Evolutionary conservation across 495 filamentous ascomycete species (phyloP).

Genomic region (Neurospora sublineolata): DNA sequence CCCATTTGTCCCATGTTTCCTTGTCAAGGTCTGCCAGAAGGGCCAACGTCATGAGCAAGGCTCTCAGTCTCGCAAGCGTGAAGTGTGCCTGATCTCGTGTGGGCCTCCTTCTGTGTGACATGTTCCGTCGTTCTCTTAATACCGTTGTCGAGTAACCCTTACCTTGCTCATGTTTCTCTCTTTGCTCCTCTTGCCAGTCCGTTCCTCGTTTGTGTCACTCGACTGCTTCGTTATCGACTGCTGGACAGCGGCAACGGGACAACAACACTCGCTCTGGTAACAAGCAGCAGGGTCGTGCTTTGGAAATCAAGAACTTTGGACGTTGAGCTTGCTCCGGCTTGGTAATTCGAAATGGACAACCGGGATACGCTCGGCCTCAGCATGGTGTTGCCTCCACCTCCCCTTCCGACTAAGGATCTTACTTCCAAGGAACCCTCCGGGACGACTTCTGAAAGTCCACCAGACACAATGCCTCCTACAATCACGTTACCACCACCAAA

Average conservation of each 20-base stretch:
- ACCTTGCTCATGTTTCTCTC: constrained; percentile 1
- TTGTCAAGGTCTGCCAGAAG: background rate
- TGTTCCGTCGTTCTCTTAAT: background rate
- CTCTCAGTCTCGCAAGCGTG: background rate
- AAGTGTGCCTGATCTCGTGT: background rate
- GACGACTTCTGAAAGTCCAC: constrained; percentile 1
- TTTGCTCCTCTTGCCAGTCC: background rate
- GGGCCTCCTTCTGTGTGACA: background rate
- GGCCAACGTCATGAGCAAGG: background rate
- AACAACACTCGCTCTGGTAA: constrained; percentile 6
- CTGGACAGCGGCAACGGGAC: constrained; percentile 22
- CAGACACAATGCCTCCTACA: background rate
- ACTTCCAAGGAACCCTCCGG: background rate
- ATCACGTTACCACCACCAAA: constrained; percentile 16
- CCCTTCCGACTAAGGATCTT: constrained; percentile 12
- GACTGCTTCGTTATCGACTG: constrained; percentile 11
- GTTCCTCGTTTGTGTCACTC: background rate
- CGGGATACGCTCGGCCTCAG: constrained; percentile 5
- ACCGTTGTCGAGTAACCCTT: background rate
- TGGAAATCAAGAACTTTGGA: constrained; percentile 11
- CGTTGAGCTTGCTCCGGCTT: constrained; percentile 8
- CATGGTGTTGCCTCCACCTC: constrained; percentile 17
- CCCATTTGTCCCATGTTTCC: background rate
- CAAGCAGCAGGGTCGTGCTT: constrained; percentile 8
- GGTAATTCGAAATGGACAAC: background rate